Conservation (phyloP, 75 land plant species). For the Sequoiadendron giganteum region DNA sequence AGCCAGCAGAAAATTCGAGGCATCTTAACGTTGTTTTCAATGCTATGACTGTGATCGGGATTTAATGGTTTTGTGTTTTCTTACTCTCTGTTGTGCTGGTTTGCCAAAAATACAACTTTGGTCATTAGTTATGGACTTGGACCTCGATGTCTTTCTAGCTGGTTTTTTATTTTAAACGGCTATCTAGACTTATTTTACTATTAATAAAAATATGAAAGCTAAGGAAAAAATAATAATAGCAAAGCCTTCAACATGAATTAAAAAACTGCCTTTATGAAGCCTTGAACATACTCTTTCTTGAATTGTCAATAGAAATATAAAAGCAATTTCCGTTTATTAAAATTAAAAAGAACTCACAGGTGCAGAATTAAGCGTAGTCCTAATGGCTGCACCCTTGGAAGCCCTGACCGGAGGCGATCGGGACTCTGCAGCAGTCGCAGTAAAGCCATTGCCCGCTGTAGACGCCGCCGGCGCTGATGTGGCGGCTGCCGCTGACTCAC, state of each 20-base stretch:
- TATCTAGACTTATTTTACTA: too few relatives aligned
- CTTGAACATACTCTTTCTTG: not conserved
- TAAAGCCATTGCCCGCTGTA: conserved; percentile 19
- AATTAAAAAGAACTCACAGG: conserved; percentile 30
- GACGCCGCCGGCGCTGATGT: conserved; percentile 15
- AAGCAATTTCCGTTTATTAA: not conserved
- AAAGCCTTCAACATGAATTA: not conserved
- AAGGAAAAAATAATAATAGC: too few relatives aligned
- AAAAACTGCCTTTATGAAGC: not conserved
- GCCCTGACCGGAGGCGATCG: conserved; percentile 32
- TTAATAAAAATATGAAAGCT: too few relatives aligned
- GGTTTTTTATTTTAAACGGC: too few relatives aligned
- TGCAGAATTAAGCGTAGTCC: conserved; percentile 17
- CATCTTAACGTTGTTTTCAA: too few relatives aligned
- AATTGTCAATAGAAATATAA: not conserved
- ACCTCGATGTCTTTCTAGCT: too few relatives aligned
- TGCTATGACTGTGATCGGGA: too few relatives aligned
- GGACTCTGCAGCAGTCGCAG: not conserved
- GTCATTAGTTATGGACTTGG: too few relatives aligned
- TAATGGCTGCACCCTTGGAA: conserved; percentile 8
- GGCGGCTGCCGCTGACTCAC: conserved; percentile 49
- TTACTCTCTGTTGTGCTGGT: too few relatives aligned
- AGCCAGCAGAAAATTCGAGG: too few relatives aligned
- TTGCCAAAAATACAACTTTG: too few relatives aligned
- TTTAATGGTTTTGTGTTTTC: too few relatives aligned